Conservation (phyloP, 805 yeast species). For the Yarrowia hollandica region DNA sequence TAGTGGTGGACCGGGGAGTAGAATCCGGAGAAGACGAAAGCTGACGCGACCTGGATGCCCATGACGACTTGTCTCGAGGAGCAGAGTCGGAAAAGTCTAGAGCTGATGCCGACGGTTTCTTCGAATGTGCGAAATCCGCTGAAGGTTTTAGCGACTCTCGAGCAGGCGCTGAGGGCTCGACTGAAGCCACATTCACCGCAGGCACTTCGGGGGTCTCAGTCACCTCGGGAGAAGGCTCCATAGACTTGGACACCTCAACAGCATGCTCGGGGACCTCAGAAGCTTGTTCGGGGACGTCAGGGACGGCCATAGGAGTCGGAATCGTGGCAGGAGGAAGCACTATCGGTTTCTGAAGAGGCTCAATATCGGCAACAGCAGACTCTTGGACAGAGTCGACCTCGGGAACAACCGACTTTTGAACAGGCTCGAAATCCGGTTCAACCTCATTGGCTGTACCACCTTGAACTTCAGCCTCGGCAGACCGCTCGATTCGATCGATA, state of each 20-base stretch:
- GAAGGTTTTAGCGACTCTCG: slow-evolving; percentile 2
- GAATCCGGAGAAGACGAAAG: slow-evolving; percentile 30
- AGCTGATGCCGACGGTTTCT: no score
- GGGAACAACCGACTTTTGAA: neutral
- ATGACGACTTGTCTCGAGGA: slow-evolving; percentile 26
- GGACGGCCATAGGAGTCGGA: slow-evolving; percentile 6
- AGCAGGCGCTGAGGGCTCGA: no score
- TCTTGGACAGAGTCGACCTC: neutral
- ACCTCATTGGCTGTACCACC: no score
- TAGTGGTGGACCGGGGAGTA: slow-evolving; percentile 33
- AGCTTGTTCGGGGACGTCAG: no score
- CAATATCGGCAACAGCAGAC: neutral
- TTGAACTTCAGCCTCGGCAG: no score
- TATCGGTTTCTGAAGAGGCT: neutral
- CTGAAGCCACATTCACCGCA: neutral
- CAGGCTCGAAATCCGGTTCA: neutral
- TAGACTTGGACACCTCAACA: no score
- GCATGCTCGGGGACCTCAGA: no score
- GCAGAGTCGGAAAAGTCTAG: slow-evolving; percentile 16
- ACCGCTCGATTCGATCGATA: neutral
- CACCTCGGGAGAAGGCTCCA: no score
- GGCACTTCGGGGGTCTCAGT: slow-evolving; percentile 6
- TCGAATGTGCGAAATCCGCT: neutral
- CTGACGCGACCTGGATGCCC: slow-evolving; percentile 37
- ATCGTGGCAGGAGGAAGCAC: neutral